These are phyloP conservation scores for Colletotrichum orbiculare DNA, from an alignment of 2,329 filamentous ascomycete genomes.

Conservation along the genomic window DNA sequence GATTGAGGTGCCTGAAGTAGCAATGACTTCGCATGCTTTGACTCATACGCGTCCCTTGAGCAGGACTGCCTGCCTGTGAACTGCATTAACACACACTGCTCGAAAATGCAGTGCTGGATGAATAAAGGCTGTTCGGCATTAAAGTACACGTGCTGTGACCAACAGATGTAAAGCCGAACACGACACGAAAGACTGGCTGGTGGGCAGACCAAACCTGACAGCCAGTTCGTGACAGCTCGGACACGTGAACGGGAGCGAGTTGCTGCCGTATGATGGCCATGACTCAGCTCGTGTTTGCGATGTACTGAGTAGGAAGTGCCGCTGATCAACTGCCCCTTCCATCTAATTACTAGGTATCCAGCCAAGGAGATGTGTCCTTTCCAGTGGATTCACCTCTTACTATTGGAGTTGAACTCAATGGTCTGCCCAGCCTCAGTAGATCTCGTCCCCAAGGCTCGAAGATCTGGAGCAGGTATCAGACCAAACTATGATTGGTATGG, in stretches of 20 bases:
- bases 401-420: too few relatives aligned
- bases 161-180: constrained; percentile 7
- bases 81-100: constrained; percentile 12
- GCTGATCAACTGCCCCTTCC: too few relatives aligned
- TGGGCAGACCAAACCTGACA: neutral
- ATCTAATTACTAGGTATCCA: too few relatives aligned
- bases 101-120: constrained; percentile 1
- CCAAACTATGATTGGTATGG: too few relatives aligned
- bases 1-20: neutral
- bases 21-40: constrained; percentile 24
- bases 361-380: too few relatives aligned
- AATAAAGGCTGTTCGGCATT: constrained; percentile 2
- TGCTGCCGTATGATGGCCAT: neutral
- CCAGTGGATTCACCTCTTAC: too few relatives aligned
- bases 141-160: neutral
- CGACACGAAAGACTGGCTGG: constrained; percentile 4
- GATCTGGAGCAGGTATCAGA: too few relatives aligned
- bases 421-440: too few relatives aligned
- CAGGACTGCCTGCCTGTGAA: constrained; percentile 8
- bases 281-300: too few relatives aligned
- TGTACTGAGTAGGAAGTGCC: too few relatives aligned
- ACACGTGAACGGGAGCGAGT: constrained; percentile 4
- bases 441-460: too few relatives aligned
- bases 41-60: constrained; percentile 10
- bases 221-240: neutral